Evolutionary conservation across 345 rosid species (phyloP).

Genomic region (Odontarrhena argentea): DNA sequence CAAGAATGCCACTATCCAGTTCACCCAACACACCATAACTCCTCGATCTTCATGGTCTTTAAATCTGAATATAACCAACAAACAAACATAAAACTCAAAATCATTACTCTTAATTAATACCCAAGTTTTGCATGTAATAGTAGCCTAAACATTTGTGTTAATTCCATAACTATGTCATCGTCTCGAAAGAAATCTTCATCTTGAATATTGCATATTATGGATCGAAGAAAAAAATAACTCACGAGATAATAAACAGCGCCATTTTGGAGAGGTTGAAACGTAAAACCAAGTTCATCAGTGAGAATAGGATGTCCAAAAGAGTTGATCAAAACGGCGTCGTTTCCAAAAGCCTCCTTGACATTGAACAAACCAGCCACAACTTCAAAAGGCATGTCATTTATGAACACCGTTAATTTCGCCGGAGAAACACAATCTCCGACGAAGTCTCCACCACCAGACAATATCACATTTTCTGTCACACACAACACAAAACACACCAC

Average conservation of each 20-base stretch:
- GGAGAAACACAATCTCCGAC: conserved; percentile 10
- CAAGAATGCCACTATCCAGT: not conserved
- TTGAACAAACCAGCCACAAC: conserved; percentile 66
- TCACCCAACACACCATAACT: not conserved
- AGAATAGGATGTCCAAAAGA: conserved; percentile 75
- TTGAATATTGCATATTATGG: too few species aligned
- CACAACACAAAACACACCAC: not conserved
- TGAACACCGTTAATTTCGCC: conserved; percentile 62
- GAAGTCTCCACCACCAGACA: not conserved
- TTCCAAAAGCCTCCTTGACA: conserved; percentile 80
- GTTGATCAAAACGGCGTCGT: conserved; percentile 64
- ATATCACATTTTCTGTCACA: not conserved
- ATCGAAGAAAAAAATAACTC: not conserved
- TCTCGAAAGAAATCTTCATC: too few species aligned
- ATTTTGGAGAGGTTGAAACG: conserved; percentile 75
- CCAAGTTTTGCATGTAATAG: not conserved
- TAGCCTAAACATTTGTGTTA: too few species aligned
- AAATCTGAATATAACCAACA: conserved; percentile 37
- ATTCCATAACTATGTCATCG: too few species aligned
- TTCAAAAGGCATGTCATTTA: conserved; percentile 78
- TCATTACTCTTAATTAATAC: too few species aligned
- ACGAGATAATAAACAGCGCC: conserved; percentile 80
- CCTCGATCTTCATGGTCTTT: conserved; percentile 13
- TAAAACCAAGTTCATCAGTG: conserved; percentile 80
- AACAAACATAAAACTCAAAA: not conserved